phyloP scores from a whole-genome alignment of 441 rosid genomes.

The Corymbia citriodora region DNA sequence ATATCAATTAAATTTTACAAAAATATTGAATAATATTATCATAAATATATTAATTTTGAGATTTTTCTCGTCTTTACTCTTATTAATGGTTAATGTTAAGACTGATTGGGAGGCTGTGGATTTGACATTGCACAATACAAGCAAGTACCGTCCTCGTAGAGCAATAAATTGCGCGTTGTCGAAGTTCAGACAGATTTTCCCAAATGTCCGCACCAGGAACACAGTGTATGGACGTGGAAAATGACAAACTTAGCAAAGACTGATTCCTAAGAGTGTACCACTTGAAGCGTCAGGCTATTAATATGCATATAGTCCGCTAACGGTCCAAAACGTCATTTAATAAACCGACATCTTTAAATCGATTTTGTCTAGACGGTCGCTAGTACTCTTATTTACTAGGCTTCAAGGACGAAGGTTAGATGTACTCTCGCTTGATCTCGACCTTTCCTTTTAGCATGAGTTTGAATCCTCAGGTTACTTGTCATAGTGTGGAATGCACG shows the following conservation, averaged over 20 bases:
- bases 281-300: background rate
- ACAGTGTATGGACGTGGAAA: background rate
- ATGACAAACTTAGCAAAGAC: background rate
- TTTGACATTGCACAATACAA: background rate
- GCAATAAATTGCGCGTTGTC: background rate
- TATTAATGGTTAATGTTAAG: background rate
- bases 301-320: background rate
- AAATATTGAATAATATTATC: too few relatives aligned
- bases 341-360: background rate
- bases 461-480: background rate
- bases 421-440: background rate
- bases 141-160: background rate
- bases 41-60: too few relatives aligned
- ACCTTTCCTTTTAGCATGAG: background rate
- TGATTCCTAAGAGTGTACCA: background rate
- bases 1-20: too few relatives aligned
- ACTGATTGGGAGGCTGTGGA: background rate
- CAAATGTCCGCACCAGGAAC: background rate
- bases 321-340: background rate
- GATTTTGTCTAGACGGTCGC: background rate
- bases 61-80: too few relatives aligned
- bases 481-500: background rate
- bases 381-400: background rate
- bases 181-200: background rate
- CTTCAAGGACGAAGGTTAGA: background rate